phyloP scores from a whole-genome alignment of 1,284 basidiomycete species.

The Ganoderma sinense region DNA sequence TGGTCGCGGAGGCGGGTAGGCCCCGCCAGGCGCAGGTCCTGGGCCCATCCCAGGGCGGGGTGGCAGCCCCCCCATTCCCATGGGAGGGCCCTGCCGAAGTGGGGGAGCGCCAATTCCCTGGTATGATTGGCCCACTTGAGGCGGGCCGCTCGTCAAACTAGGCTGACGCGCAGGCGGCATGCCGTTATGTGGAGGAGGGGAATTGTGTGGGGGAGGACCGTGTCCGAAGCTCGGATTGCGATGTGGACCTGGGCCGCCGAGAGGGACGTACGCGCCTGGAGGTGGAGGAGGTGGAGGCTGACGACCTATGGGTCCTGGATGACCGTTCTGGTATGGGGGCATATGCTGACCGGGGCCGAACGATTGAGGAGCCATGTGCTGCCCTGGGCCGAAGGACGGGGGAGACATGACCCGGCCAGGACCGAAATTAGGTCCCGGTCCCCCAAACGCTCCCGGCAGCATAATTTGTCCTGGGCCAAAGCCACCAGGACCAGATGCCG shows the following conservation, averaged over 20 bases:
- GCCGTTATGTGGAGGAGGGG: conserved; percentile 2
- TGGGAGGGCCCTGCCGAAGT: conserved; percentile 11
- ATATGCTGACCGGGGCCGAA: conserved; percentile 31
- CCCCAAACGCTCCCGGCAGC: conserved; percentile 32
- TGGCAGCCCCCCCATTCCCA: conserved; percentile 9
- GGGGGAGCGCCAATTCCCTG: conserved; percentile 15
- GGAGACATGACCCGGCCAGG: conserved; percentile 41
- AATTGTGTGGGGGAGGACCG: conserved; percentile 15
- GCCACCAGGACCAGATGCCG: conserved; percentile 16
- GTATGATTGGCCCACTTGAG: conserved; percentile 27
- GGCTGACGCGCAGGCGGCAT: conserved; percentile 10
- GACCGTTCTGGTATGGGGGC: conserved; percentile 33
- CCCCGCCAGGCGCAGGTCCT: conserved; percentile 15
- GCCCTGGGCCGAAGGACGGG: conserved; percentile 35
- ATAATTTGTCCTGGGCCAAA: conserved; percentile 39
- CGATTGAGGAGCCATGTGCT: conserved; percentile 31
- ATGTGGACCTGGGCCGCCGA: conserved; percentile 18
- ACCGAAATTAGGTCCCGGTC: conserved; percentile 34
- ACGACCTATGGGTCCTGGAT: conserved; percentile 41
- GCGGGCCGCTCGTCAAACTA: conserved; percentile 18
- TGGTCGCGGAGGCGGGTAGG: conserved; percentile 39
- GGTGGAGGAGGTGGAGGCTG: conserved; percentile 14
- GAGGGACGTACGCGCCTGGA: conserved; percentile 20
- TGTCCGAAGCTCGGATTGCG: conserved; percentile 23
- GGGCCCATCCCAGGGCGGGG: conserved; percentile 26